A percentile compares a stretch with the other conserved stretches of the same genome.
phyloP scores from a whole-genome alignment of 202 grass and related monocot genomes.

The Bolboschoenoplectus hybrid region DNA sequence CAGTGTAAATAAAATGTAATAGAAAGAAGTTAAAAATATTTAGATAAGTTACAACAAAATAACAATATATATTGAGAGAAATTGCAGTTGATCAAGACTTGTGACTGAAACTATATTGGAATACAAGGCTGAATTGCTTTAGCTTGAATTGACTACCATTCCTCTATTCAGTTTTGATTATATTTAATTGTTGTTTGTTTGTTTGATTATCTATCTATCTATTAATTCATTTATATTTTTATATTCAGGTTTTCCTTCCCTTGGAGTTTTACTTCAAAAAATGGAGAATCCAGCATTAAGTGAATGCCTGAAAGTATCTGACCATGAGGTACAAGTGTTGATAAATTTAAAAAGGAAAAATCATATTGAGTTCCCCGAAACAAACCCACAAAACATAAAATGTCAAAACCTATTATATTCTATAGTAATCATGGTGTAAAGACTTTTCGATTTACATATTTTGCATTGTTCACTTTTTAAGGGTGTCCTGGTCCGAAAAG shows the following conservation, averaged over 20 bases:
- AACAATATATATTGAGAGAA: not conserved
- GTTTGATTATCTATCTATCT: slow-evolving; percentile 5
- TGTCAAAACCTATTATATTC: too few relatives aligned
- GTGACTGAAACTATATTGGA: not conserved
- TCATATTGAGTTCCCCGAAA: slow-evolving; percentile 18
- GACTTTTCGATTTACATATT: slow-evolving; percentile 9
- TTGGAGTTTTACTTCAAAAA: slow-evolving; percentile 96
- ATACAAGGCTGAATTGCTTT: not conserved
- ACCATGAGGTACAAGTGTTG: slow-evolving; percentile 64
- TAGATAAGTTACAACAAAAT: not conserved
- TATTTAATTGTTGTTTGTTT: slow-evolving; percentile 33
- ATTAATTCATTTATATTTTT: slow-evolving; percentile 11
- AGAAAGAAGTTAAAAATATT: not conserved
- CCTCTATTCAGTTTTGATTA: not conserved
- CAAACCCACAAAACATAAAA: not conserved
- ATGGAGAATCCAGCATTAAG: slow-evolving; percentile 89
- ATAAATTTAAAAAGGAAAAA: not conserved
- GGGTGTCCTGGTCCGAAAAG: slow-evolving; percentile 88
- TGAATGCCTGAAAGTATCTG: slow-evolving; percentile 86
- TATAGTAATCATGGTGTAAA: slow-evolving; percentile 1
- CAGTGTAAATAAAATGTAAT: not conserved
- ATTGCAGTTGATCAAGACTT: slow-evolving; percentile 1
- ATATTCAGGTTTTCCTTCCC: slow-evolving; percentile 88
- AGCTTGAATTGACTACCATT: not conserved
- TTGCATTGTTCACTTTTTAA: slow-evolving; percentile 53